Evolutionary conservation across 768 basidiomycete genomes (phyloP).

Genomic region (Lactarius hatsudake): DNA sequence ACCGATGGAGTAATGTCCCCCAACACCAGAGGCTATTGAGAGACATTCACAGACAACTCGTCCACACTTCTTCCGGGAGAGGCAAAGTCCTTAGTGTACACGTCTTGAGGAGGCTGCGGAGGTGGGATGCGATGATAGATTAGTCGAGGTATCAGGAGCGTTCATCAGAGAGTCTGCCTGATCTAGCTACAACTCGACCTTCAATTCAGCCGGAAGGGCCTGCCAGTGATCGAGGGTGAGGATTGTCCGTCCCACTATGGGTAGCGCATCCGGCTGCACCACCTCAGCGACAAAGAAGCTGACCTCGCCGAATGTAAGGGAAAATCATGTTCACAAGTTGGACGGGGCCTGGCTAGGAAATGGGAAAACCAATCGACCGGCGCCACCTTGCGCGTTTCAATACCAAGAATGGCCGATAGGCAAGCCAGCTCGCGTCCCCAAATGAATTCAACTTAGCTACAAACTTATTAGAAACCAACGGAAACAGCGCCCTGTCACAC

Average conservation of each 20-base stretch:
- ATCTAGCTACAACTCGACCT: background rate
- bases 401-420: background rate
- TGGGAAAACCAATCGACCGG: background rate
- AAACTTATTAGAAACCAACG: background rate
- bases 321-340: background rate
- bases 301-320: background rate
- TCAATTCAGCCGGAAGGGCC: background rate
- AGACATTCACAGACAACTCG: background rate
- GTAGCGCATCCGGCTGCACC: background rate
- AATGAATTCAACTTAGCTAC: background rate
- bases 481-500: background rate
- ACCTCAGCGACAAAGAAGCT: background rate
- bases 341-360: background rate
- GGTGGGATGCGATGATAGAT: background rate
- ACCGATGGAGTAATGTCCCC: background rate
- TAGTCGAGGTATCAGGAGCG: background rate
- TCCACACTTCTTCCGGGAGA: background rate
- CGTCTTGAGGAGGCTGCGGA: background rate
- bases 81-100: background rate
- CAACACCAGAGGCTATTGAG: background rate
- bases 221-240: background rate
- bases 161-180: background rate
- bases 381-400: too few relatives aligned
- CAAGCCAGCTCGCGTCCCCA: background rate
- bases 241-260: background rate